These are phyloP conservation scores for Lactarius vividus DNA, from an alignment of 768 basidiomycete species.

Conservation along the genomic window DNA sequence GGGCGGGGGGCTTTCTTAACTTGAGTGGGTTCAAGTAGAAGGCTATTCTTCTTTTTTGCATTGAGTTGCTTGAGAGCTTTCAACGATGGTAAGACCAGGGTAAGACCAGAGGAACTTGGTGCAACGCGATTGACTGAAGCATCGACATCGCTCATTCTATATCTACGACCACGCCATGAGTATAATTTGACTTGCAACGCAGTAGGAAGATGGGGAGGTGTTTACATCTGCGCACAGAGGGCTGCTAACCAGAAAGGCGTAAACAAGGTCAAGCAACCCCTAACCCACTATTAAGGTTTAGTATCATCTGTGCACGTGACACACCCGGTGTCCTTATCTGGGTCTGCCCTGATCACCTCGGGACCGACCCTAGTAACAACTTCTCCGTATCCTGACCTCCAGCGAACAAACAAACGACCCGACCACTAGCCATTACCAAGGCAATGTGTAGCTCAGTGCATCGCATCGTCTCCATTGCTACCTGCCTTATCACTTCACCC, in stretches of 20 bases:
- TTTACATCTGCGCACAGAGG: constrained; percentile 5
- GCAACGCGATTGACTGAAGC: constrained; percentile 10
- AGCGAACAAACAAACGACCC: not conserved
- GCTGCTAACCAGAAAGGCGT: no score
- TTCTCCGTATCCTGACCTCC: not conserved
- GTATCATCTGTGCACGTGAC: not conserved
- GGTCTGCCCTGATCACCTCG: not conserved
- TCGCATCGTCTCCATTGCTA: not conserved
- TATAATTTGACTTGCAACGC: not conserved
- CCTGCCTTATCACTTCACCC: not conserved
- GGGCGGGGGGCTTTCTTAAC: constrained; percentile 49
- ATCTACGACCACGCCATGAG: constrained; percentile 5
- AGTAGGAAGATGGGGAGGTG: not conserved
- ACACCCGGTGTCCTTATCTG: not conserved
- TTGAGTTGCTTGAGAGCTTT: constrained; percentile 59
- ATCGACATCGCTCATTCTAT: constrained; percentile 12
- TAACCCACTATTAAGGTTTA: not conserved
- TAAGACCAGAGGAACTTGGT: constrained; percentile 46
- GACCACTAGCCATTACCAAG: constrained; percentile 10
- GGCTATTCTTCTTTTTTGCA: constrained; percentile 44
- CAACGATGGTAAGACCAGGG: constrained; percentile 65
- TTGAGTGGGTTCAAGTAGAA: constrained; percentile 11
- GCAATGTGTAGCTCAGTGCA: not conserved
- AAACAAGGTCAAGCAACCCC: not conserved
- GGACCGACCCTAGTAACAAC: not conserved